Conservation (phyloP, 352 stramenopile genomes). For the Globisporangium acanthophoron region DNA sequence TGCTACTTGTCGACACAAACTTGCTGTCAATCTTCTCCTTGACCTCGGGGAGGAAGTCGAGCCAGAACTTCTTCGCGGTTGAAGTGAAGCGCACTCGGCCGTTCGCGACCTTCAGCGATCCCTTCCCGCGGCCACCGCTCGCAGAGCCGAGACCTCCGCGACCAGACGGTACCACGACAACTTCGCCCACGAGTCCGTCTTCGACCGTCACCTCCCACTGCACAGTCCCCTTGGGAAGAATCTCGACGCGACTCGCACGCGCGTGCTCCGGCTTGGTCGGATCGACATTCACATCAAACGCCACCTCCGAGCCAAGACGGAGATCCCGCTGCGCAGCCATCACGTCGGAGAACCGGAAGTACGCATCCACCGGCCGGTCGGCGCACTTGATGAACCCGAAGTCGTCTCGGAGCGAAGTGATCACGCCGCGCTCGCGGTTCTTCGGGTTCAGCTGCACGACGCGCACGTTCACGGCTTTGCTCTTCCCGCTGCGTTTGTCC, state of each 20-base stretch:
- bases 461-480: slow-evolving; percentile 59
- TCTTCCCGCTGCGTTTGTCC: slow-evolving; percentile 56
- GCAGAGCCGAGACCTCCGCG: slow-evolving; percentile 8
- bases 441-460: slow-evolving; percentile 56
- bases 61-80: slow-evolving; percentile 33
- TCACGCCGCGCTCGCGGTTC: slow-evolving; percentile 60
- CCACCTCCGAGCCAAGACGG: slow-evolving; percentile 50
- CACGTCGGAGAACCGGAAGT: slow-evolving; percentile 76
- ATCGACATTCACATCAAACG: slow-evolving; percentile 58
- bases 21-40: slow-evolving; percentile 52
- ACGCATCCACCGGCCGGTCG: slow-evolving; percentile 57
- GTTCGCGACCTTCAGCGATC: slow-evolving; percentile 23
- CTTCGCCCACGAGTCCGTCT: slow-evolving; percentile 33
- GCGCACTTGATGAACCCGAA: slow-evolving; percentile 83
- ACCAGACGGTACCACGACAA: slow-evolving; percentile 33
- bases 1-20: slow-evolving; percentile 22
- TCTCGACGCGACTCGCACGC: slow-evolving; percentile 52
- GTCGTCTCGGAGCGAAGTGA: slow-evolving; percentile 68
- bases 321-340: slow-evolving; percentile 51
- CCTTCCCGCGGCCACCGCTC: slow-evolving; percentile 24
- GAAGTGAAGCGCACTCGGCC: slow-evolving; percentile 41
- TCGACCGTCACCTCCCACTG: slow-evolving; percentile 58
- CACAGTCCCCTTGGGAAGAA: slow-evolving; percentile 47
- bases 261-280: slow-evolving; percentile 41
- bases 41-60: slow-evolving; percentile 56